Conservation (phyloP, 1,139 yeast genomes). For the Pneumocystis wakefieldiae region DNA sequence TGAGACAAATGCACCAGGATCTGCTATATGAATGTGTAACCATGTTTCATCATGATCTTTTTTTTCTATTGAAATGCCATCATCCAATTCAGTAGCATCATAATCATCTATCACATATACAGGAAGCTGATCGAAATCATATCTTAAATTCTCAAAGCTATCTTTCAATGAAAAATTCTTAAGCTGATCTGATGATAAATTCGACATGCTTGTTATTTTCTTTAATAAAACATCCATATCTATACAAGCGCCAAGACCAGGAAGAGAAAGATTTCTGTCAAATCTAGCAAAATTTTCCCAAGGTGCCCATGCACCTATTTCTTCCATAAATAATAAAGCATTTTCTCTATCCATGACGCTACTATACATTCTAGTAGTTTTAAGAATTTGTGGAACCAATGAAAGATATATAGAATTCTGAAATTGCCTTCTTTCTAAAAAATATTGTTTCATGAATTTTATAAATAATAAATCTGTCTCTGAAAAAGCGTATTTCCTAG, state of each 20-base stretch:
- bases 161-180: slow-evolving; percentile 6
- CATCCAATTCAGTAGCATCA: slow-evolving; percentile 83
- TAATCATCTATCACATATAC: slow-evolving; percentile 77
- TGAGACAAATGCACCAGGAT: slow-evolving; percentile 54
- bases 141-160: slow-evolving; percentile 9
- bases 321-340: background rate
- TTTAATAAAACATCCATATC: background rate
- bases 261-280: background rate
- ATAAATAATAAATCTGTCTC: background rate
- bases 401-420: background rate
- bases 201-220: background rate
- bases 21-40: slow-evolving; percentile 69
- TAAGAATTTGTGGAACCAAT: background rate
- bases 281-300: background rate
- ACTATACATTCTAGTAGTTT: background rate
- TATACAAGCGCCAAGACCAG: background rate
- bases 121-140: slow-evolving; percentile 27
- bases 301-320: background rate
- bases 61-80: slow-evolving; percentile 57
- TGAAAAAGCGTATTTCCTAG: background rate
- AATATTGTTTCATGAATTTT: background rate
- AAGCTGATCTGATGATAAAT: background rate
- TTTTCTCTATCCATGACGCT: background rate
- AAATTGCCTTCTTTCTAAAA: background rate
- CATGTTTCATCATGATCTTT: slow-evolving; percentile 23